Conservation (phyloP, 805 yeast genomes). For the Suhomyces emberorum region DNA sequence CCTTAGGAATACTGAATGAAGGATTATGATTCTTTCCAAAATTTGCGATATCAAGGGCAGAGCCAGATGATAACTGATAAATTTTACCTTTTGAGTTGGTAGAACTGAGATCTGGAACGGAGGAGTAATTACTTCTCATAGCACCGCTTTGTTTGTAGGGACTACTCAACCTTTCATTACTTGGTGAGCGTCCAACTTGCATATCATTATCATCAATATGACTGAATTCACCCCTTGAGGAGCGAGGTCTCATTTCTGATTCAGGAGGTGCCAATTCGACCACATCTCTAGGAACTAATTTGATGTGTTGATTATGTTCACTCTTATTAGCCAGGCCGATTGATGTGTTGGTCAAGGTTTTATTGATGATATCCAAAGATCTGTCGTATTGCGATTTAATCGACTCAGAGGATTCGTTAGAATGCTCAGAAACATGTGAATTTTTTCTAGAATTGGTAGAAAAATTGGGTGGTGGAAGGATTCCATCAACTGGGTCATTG, state of each 20-base stretch:
- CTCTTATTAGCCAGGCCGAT: constrained; percentile 2
- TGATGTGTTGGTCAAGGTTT: constrained; percentile 12
- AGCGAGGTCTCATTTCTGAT: constrained; percentile 3
- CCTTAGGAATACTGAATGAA: constrained; percentile 23
- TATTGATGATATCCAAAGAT: constrained; percentile 10
- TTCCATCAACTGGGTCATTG: not conserved
- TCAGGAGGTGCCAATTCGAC: constrained; percentile 1
- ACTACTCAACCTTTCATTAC: no score
- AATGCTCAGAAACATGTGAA: constrained; percentile 3
- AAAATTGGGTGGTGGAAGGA: constrained; percentile 6
- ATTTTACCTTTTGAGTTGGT: constrained; percentile 1
- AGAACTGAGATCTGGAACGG: constrained; percentile 15
- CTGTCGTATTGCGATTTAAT: constrained; percentile 6
- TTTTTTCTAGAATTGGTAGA: constrained; percentile 1
- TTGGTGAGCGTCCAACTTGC: not conserved
- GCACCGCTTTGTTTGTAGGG: constrained; percentile 1
- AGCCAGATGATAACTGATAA: constrained; percentile 23
- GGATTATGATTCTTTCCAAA: constrained; percentile 41
- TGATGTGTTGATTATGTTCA: constrained; percentile 3
- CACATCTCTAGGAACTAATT: not conserved
- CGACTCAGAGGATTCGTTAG: constrained; percentile 7
- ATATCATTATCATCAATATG: not conserved
- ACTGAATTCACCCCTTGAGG: constrained; percentile 7
- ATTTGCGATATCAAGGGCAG: constrained; percentile 37
- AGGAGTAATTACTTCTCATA: constrained; percentile 2